A percentile compares a stretch with the other conserved stretches of the same genome.
These are phyloP conservation scores for Ogataea hybrid DNA, from an alignment of 1,139 yeast genomes.

Conservation along the genomic window DNA sequence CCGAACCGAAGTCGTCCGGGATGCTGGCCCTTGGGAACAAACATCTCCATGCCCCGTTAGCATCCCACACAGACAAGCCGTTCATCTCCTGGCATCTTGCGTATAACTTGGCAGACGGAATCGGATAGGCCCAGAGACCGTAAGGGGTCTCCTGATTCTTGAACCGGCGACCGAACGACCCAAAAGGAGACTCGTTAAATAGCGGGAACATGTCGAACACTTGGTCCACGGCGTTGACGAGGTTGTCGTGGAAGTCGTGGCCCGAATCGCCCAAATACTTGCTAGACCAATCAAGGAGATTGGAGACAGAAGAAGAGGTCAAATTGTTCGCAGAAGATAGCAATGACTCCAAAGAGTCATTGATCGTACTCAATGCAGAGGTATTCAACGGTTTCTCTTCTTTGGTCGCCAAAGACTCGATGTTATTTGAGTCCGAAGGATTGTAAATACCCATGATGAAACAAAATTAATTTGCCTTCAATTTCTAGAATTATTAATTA, in stretches of 20 bases:
- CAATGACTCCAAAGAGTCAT: constrained; percentile 18
- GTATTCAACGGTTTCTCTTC: constrained; percentile 1
- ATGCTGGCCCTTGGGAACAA: constrained; percentile 62
- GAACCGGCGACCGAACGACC: constrained; percentile 9
- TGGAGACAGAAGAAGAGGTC: constrained; percentile 21
- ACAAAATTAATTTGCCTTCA: constrained; percentile 1
- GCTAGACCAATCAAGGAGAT: constrained; percentile 18
- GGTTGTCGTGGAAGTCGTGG: constrained; percentile 3
- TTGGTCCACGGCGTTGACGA: constrained; percentile 3
- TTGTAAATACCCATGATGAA: constrained; percentile 15
- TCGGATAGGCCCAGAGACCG: constrained; percentile 56
- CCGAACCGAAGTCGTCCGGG: constrained; percentile 28
- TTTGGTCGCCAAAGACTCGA: neutral
- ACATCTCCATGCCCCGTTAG: constrained; percentile 83
- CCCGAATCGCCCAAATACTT: constrained; percentile 9
- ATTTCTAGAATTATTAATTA: constrained; percentile 1
- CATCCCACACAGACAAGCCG: constrained; percentile 79
- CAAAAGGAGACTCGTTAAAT: constrained; percentile 4
- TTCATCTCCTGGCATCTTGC: constrained; percentile 58
- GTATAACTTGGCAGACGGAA: constrained; percentile 62
- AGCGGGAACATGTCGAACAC: constrained; percentile 6
- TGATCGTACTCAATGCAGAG: constrained; percentile 2
- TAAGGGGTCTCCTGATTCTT: constrained; percentile 23
- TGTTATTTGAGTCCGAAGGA: constrained; percentile 14
- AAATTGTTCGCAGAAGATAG: constrained; percentile 24